Conservation (phyloP, 1,284 basidiomycete species). For the Mycosarcoma maydis region DNA sequence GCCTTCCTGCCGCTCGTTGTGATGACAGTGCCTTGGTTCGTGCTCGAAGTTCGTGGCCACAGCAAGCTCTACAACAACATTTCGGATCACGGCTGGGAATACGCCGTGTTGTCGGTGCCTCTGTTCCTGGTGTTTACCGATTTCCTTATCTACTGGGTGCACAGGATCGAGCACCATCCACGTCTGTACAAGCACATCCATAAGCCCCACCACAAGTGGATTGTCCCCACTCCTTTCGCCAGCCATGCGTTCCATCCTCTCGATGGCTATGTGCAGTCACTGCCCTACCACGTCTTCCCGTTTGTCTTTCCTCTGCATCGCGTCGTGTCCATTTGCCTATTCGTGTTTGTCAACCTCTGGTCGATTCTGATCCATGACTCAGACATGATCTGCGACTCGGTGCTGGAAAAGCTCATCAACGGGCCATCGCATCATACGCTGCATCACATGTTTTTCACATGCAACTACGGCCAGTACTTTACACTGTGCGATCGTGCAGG, state of each 20-base stretch:
- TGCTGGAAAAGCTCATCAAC: constrained; percentile 90
- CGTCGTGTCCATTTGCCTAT: constrained; percentile 60
- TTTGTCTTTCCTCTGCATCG: constrained; percentile 88
- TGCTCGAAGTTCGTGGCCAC: constrained; percentile 88
- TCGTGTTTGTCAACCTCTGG: constrained; percentile 67
- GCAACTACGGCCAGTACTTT: constrained; percentile 96
- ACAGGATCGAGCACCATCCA: constrained; percentile 89
- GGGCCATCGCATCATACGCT: constrained; percentile 97
- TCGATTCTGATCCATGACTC: constrained; percentile 84
- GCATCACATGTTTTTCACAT: constrained; percentile 94
- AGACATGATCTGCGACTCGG: constrained; percentile 97
- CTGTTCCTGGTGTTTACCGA: constrained; percentile 89
- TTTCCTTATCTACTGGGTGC: constrained; percentile 91
- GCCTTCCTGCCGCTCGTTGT: constrained; percentile 77
- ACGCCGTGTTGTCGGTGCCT: constrained; percentile 62
- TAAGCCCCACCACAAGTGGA: constrained; percentile 98
- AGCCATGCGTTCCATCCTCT: constrained; percentile 97
- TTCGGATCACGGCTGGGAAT: constrained; percentile 68
- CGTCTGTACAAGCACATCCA: constrained; percentile 87
- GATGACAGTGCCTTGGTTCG: constrained; percentile 91
- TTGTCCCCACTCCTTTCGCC: constrained; percentile 95
- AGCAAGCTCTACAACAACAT: constrained; percentile 81
- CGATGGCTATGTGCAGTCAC: constrained; percentile 90
- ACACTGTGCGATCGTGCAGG: constrained; percentile 89
- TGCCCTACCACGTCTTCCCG: constrained; percentile 94